A percentile compares a stretch with the other conserved stretches of the same genome.
These are phyloP conservation scores for Kodamaea sp. DNA, from an alignment of 1,139 yeast genomes.

Conservation along the genomic window DNA sequence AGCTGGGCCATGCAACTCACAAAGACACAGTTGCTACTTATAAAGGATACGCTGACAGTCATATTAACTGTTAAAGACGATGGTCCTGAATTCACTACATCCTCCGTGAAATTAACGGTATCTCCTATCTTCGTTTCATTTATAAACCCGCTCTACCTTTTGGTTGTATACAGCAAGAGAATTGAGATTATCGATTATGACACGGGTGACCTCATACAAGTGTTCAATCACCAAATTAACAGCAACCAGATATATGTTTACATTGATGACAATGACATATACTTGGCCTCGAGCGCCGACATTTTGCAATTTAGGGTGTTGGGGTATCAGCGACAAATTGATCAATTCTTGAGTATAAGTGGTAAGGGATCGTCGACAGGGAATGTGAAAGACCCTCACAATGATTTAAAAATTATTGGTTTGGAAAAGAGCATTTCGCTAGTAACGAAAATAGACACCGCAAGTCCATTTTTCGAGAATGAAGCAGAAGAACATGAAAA, in stretches of 20 bases:
- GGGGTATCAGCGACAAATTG: constrained; percentile 42
- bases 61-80: constrained; percentile 15
- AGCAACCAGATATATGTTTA: constrained; percentile 23
- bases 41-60: constrained; percentile 21
- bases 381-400: constrained; percentile 26
- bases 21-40: constrained; percentile 21
- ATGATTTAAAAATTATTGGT: constrained; percentile 36
- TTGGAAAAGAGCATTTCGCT: constrained; percentile 38
- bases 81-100: constrained; percentile 16
- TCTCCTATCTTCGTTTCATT: constrained; percentile 34
- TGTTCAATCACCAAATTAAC: constrained; percentile 33
- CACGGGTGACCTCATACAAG: constrained; percentile 47
- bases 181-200: constrained; percentile 48
- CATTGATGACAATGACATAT: constrained; percentile 20
- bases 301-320: constrained; percentile 33
- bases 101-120: constrained; percentile 27
- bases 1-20: constrained; percentile 23
- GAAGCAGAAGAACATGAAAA: constrained; percentile 22
- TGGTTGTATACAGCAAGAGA: constrained; percentile 39
- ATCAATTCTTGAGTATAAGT: constrained; percentile 34
- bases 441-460: constrained; percentile 26
- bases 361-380: constrained; percentile 21
- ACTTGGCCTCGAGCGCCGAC: constrained; percentile 28
- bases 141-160: constrained; percentile 48
- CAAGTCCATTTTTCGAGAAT: constrained; percentile 26